Base-by-base conservation (phyloP, 1,284 basidiomycete genomes). In the Boletus hoseneyae region DNA sequence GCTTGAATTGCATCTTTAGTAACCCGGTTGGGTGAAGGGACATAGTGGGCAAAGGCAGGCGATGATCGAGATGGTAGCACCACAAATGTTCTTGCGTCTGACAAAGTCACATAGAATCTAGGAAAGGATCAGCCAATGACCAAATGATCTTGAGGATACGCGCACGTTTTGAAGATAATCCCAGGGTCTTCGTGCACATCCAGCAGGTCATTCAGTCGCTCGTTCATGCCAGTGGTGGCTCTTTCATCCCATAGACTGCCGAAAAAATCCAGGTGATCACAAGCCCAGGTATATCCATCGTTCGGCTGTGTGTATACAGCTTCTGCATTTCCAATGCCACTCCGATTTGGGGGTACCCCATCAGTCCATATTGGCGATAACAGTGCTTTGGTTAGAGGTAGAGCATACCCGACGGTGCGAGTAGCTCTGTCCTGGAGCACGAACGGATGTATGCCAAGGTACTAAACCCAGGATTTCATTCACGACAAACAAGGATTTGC, bases 241-340 rank as follows among this genome's bases (percentile, higher is more conserved):
- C 78, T 72, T 54, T 85, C 81, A 59, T 96, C 87, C 93, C 93
- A 97, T 10, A 97, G 71, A 55, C 81, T 91, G 36, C 86, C 83
- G 13, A 97, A 86, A 66, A 91, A 98, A 60, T 87, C 87, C 79
- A 97, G 82, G 67, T 98, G 95, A 56, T 96, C 93, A 19, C 79
- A 82, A 4, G 87, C 83, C 84, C 87, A 95, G 13, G 77, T 74
- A 61, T 88, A 89, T 3, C 88, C 82, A 27, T 91, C 87, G 11
- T 85, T 78, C 40, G 86, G 78, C 51, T 83, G 82, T 68, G 86
- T 87, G 62, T 91, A 93, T 5, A 86, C 89, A 1, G 87, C 81
- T 0, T 90, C 87, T n/a, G 87, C 87, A 52, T 79, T 79, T 9
- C 21, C 21, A 21, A 21, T 5, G 21, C 21, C 21, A 21, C 21